phyloP scores from a whole-genome alignment of 345 rosid species.

The Ricinus communis region DNA sequence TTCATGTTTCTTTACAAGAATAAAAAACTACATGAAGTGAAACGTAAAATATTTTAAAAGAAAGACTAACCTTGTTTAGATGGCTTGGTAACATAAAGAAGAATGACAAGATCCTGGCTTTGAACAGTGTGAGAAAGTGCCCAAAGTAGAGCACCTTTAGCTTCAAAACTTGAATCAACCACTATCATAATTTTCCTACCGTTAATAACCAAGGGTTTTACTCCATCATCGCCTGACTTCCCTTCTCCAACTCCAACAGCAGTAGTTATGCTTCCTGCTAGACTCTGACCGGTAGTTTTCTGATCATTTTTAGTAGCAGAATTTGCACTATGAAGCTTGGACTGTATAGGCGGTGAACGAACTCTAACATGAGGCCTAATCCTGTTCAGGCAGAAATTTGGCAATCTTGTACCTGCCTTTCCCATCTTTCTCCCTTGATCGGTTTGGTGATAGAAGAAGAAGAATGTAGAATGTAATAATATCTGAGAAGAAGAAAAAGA shows the following conservation, averaged over 20 bases:
- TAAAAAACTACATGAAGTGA: background rate
- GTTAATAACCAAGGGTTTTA: constrained; percentile 20
- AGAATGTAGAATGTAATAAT: constrained; percentile 18
- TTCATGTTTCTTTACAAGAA: too few species aligned
- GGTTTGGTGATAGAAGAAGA: constrained; percentile 1
- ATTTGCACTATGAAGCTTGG: constrained; percentile 28
- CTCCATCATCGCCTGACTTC: constrained; percentile 3
- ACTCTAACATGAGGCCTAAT: constrained; percentile 73
- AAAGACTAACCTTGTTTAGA: constrained; percentile 47
- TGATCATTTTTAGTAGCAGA: constrained; percentile 18
- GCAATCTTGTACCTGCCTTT: constrained; percentile 53
- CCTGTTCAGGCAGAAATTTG: constrained; percentile 74
- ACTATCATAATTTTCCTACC: constrained; percentile 85
- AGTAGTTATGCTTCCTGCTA: too few species aligned
- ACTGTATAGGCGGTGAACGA: constrained; percentile 59
- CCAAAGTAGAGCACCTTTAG: constrained; percentile 88
- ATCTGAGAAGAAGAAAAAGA: constrained; percentile 29
- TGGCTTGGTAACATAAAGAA: constrained; percentile 63
- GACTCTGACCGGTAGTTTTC: constrained; percentile 5
- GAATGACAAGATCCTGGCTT: constrained; percentile 65
- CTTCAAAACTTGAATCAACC: constrained; percentile 72
- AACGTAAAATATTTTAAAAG: background rate
- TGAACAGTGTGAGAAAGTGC: constrained; percentile 84
- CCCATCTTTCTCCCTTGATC: constrained; percentile 33
- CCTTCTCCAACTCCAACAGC: constrained; percentile 11